Base-by-base conservation (phyloP, 306 rosid genomes). In the Malus domestica region DNA sequence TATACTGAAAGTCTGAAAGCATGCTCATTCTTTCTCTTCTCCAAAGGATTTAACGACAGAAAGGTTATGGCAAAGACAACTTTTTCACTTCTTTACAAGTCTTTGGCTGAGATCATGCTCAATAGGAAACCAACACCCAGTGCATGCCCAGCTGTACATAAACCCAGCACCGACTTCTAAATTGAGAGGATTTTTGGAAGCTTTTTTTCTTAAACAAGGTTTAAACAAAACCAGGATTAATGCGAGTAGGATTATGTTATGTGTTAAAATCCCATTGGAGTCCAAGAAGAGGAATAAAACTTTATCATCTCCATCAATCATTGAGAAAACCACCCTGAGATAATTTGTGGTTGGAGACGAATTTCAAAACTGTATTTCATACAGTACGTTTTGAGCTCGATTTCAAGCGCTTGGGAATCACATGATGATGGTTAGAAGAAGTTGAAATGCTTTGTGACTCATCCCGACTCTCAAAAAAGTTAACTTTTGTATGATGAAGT, bases 101-200 rank as follows among this genome's bases (percentile, higher is more conserved):
- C 42, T 33, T 60, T 11, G 77, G 59, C 77, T 27, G 44, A 61
- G 60, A 12, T 52, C 74, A 81, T 58, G 59, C 33, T 40, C 25
- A 69, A 59, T 69, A 18, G 40, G 63, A 69, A 58, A 44, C 70
- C 75, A 57, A 69, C 69, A 45, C 69, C 70, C 30, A 42, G 9
- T 30, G 49, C 67, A 44, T 30, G 65, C 70, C 71, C 29, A 44
- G 61, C 59, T 73, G 69, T 73, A 27, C 42, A 16, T 46, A 59
- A 20, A 38, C 63, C 30, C 4, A 58, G 30, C 63, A 58, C 63
- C 63, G 20, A 49, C 55, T 49, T 14, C 55, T 49, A 49, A 49
- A 18, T 51, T 32, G 30, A 54, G 11, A 71, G 33, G 30, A 29
- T 10, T 46, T 52, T 55, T 52, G 66, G 46, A 72, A 52, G 54